Conservation (phyloP, 2,329 filamentous ascomycete species). For the Cryphonectria parasitica region DNA sequence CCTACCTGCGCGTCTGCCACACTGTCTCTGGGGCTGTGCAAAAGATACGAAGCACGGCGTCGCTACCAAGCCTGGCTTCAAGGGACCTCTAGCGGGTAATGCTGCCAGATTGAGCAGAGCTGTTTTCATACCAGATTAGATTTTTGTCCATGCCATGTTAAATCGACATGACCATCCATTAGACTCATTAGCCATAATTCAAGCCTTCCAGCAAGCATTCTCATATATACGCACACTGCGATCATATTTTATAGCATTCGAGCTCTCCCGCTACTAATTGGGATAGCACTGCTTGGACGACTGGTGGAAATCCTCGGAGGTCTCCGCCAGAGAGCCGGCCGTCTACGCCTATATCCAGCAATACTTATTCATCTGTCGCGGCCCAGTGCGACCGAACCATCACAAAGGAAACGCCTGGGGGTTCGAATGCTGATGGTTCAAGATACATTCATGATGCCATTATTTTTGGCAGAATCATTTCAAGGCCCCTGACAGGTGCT, state of each 20-base stretch:
- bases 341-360: neutral
- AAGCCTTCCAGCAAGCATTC: neutral
- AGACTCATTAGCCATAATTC: neutral
- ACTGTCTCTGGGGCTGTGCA: conserved; percentile 8
- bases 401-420: neutral
- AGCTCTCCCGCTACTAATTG: neutral
- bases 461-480: neutral
- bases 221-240: neutral
- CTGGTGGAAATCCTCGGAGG: neutral
- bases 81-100: neutral
- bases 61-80: conserved; percentile 3
- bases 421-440: neutral
- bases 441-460: neutral
- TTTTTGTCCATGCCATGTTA: neutral
- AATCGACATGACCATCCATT: neutral
- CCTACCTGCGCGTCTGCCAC: conserved; percentile 3
- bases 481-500: neutral
- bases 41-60: conserved; percentile 9
- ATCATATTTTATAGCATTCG: neutral
- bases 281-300: neutral
- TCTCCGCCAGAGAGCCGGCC: neutral
- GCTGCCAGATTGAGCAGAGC: neutral
- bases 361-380: neutral
- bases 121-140: neutral
- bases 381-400: neutral